These are phyloP conservation scores for Saccharomycopsis hybrid DNA, from an alignment of 1,139 yeast genomes.

Conservation along the genomic window DNA sequence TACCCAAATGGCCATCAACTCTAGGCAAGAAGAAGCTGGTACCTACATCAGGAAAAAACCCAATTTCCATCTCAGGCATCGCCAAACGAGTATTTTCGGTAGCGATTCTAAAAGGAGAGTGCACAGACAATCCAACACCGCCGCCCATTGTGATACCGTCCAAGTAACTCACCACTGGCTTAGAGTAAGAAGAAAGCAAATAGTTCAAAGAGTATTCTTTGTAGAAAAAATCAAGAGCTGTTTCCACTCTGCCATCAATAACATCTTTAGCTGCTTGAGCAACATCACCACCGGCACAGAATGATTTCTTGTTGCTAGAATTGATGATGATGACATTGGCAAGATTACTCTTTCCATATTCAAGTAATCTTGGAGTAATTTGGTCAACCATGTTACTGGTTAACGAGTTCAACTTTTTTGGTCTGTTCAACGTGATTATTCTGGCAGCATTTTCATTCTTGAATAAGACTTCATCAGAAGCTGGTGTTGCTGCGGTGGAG, in stretches of 20 bases:
- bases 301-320: constrained; percentile 47
- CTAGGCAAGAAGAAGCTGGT: constrained; percentile 84
- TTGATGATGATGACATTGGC: constrained; percentile 64
- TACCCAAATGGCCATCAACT: constrained; percentile 68
- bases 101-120: constrained; percentile 93
- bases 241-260: constrained; percentile 34
- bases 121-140: constrained; percentile 89
- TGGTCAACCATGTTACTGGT: constrained; percentile 71
- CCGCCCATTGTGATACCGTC: constrained; percentile 99
- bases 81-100: constrained; percentile 88
- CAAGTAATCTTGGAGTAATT: constrained; percentile 68
- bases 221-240: constrained; percentile 61
- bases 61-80: constrained; percentile 98
- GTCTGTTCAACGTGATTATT: constrained; percentile 70
- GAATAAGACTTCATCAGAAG: constrained; percentile 48
- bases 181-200: constrained; percentile 67
- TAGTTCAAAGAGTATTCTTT: constrained; percentile 79
- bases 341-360: constrained; percentile 63
- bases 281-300: constrained; percentile 95
- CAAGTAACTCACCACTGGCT: constrained; percentile 79
- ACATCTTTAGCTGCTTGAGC: constrained; percentile 54
- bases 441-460: constrained; percentile 61
- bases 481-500: constrained; percentile 25
- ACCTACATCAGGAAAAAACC: constrained; percentile 96
- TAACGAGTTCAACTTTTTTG: constrained; percentile 78